Base-by-base conservation (phyloP, 805 yeast genomes). In the Yarrowia deformans region DNA sequence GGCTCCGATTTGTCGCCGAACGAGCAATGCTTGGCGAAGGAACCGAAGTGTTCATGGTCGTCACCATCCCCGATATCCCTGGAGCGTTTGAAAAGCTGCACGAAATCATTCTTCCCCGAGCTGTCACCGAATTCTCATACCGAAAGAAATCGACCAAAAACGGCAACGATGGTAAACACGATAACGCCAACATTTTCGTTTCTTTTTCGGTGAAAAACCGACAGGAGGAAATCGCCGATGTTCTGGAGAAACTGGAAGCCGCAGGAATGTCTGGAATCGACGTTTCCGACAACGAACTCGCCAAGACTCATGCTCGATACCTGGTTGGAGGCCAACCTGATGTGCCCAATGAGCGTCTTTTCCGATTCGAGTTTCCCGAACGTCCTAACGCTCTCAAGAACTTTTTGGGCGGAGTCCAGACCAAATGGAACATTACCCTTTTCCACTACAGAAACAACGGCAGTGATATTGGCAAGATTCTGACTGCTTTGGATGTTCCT, bases 11-110 rank as follows among this genome's bases (percentile, higher is more conserved):
- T 79, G 98, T 95, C 23, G 87, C 97, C 70, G 99, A 95, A 79
- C 89, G 99, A 79, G 98, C 99, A 14, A 96, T 91, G 66, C 84
- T 95, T n/a, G 99, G 99, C 80, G 98, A 94, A 78, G 99, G 98
- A 69, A 91, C 89, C 74, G 99, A 95, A 81, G 97, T 92, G 8
- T 94, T 96, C 75, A 83, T 95, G 83, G 86, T 90, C 58, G 92
- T 93, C 18, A 88, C 92, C 54, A 92, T 95, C 72, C 98, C 98
- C 32, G 99, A 95, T 78, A 80, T 82, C 55, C 97, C 98, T 19
- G 99, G 98, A 37, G 90, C 96, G 69, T 95, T 95, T 80, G 84
- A 85, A 68, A 85, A 86, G 73, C 83, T 95, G 71, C 97, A 92
- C 75, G 82, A 84, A 46, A 83, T 91, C 54, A 87, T 95, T 55